phyloP scores from a whole-genome alignment of 257 asterid species.

The Solanum commersonii region DNA sequence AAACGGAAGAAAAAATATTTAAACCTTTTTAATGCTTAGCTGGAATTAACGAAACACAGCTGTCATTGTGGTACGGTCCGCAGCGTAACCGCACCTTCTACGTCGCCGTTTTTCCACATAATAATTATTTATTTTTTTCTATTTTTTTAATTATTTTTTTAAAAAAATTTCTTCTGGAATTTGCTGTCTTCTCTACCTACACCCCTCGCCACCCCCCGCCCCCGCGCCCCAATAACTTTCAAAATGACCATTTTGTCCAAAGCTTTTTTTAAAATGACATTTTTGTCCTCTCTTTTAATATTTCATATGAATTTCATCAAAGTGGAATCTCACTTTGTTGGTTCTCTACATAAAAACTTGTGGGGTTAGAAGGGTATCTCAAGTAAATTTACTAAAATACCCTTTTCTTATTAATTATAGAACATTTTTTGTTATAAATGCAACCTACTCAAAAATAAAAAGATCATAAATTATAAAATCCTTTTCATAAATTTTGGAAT shows the following conservation, averaged over 20 bases:
- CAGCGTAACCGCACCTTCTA: conserved; percentile 23
- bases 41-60: conserved; percentile 62
- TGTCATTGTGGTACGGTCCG: conserved; percentile 40
- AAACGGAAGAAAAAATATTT: not conserved
- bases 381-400: not conserved
- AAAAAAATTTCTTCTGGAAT: not conserved
- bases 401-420: not conserved
- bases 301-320: not conserved
- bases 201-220: not conserved
- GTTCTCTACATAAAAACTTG: not conserved
- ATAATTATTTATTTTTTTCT: not conserved
- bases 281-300: not conserved
- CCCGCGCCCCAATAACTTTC: not conserved
- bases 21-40: conserved; percentile 35
- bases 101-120: conserved; percentile 38
- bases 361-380: not conserved
- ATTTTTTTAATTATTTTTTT: not conserved
- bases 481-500: not conserved
- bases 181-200: conserved; percentile 7
- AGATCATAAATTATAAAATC: not conserved
- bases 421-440: not conserved
- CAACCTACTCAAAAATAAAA: not conserved
- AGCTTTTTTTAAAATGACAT: not conserved
- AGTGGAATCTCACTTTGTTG: conserved; percentile 2
- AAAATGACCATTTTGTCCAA: conserved; percentile 13